Conservation (phyloP, 768 basidiomycete species). For the Amyloporia xantha region DNA sequence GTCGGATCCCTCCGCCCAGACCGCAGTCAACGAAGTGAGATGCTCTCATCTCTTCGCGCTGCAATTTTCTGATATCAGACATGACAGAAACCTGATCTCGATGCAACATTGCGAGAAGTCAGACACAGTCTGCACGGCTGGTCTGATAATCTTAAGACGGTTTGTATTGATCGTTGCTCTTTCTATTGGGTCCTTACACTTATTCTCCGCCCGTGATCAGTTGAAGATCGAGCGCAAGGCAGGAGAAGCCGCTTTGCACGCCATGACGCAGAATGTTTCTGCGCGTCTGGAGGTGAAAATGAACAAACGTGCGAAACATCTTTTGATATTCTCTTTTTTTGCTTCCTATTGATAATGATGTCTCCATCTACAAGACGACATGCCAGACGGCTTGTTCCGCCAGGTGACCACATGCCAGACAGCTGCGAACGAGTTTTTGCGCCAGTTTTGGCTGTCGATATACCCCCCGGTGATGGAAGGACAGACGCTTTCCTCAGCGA, state of each 20-base stretch:
- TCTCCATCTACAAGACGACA: conserved; percentile 46
- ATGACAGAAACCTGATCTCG: conserved; percentile 40
- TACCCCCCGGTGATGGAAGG: conserved; percentile 66
- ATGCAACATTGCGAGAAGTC: conserved; percentile 40
- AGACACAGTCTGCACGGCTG: conserved; percentile 46
- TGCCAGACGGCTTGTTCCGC: conserved; percentile 71
- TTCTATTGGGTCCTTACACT: neutral
- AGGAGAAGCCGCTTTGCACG: conserved; percentile 57
- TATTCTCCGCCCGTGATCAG: conserved; percentile 26
- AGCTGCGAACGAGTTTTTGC: conserved; percentile 90
- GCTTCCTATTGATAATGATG: neutral
- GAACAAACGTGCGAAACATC: conserved; percentile 48
- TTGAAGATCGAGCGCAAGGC: conserved; percentile 63
- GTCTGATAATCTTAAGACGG: conserved; percentile 52
- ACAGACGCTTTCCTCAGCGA: conserved; percentile 41
- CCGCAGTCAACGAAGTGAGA: conserved; percentile 22
- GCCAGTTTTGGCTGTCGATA: conserved; percentile 90
- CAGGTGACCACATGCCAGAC: conserved; percentile 90
- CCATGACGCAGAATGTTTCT: conserved; percentile 80
- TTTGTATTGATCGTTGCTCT: too few species aligned
- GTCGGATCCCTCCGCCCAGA: neutral
- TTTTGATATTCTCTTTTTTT: neutral
- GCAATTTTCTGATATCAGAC: neutral
- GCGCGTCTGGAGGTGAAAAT: conserved; percentile 60
- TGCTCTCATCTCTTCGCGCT: neutral